Evolutionary conservation across 2,329 filamentous ascomycete genomes (phyloP).

Genomic region (Raffaelea arxii): DNA sequence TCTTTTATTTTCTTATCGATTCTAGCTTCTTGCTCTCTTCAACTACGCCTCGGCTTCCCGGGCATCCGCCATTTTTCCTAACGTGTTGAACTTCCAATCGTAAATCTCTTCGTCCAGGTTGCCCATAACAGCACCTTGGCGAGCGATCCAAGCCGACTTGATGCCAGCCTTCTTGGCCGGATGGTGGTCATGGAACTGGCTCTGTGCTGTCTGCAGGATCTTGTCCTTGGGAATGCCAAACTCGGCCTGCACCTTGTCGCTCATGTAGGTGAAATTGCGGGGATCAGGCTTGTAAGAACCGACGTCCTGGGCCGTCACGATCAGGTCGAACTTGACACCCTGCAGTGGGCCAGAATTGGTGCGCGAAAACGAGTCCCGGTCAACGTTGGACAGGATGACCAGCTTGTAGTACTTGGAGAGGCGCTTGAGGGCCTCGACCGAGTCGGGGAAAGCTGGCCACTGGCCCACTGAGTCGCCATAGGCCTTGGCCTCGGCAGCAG

Average conservation of each 20-base stretch:
- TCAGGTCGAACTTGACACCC: constrained; percentile 44
- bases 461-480: constrained; percentile 43
- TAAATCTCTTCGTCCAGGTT: constrained; percentile 20
- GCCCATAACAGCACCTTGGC: constrained; percentile 22
- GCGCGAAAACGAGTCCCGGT: constrained; percentile 29
- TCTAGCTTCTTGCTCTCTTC: background rate
- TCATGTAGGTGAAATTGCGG: constrained; percentile 57
- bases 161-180: constrained; percentile 52
- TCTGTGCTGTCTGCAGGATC: constrained; percentile 45
- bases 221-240: constrained; percentile 33
- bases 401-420: constrained; percentile 45
- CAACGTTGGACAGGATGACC: constrained; percentile 51
- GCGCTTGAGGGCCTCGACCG: constrained; percentile 37
- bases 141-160: constrained; percentile 50
- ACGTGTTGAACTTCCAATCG: constrained; percentile 47
- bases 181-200: constrained; percentile 59
- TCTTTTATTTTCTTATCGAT: no score
- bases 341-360: constrained; percentile 12
- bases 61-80: constrained; percentile 53
- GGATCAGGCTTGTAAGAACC: constrained; percentile 61
- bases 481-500: constrained; percentile 28
- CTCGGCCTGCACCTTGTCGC: constrained; percentile 39
- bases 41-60: constrained; percentile 32
- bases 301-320: constrained; percentile 63
- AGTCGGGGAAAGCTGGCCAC: constrained; percentile 51